A percentile compares a stretch with the other conserved stretches of the same genome.
Evolutionary conservation across 2,329 filamentous ascomycete species (phyloP).

Genomic region (Calonectria henricotiae): DNA sequence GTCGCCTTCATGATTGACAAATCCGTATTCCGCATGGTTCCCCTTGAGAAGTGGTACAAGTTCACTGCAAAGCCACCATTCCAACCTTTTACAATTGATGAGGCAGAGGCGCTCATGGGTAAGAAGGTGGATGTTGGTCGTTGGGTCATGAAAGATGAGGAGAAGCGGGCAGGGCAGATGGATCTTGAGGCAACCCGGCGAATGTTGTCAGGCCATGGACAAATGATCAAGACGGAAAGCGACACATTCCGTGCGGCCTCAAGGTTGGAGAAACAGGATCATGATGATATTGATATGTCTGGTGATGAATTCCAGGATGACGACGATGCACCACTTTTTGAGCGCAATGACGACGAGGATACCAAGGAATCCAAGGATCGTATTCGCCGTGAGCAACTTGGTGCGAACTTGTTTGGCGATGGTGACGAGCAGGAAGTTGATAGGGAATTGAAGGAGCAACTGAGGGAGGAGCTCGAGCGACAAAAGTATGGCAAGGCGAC

Average conservation of each 20-base stretch:
- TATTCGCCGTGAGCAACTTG: slow-evolving; percentile 86
- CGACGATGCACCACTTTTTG: slow-evolving; percentile 84
- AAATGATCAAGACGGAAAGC: slow-evolving; percentile 79
- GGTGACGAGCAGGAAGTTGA: slow-evolving; percentile 81
- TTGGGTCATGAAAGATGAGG: slow-evolving; percentile 83
- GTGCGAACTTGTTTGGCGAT: slow-evolving; percentile 86
- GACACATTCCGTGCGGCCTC: slow-evolving; percentile 74
- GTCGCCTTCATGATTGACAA: slow-evolving; percentile 83
- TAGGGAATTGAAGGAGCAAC: slow-evolving; percentile 79
- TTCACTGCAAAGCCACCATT: slow-evolving; percentile 88
- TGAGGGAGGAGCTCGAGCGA: slow-evolving; percentile 78
- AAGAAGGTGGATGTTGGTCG: slow-evolving; percentile 83
- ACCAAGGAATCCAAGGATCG: slow-evolving; percentile 80
- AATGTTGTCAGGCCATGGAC: slow-evolving; percentile 68
- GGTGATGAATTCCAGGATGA: slow-evolving; percentile 89
- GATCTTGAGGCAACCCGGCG: slow-evolving; percentile 75
- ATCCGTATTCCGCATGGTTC: slow-evolving; percentile 85
- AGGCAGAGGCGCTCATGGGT: slow-evolving; percentile 87
- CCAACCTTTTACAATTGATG: slow-evolving; percentile 83
- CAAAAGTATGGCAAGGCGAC: slow-evolving; percentile 83
- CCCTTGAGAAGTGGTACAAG: slow-evolving; percentile 95
- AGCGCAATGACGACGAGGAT: slow-evolving; percentile 87
- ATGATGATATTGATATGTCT: slow-evolving; percentile 79
- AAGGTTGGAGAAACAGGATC: slow-evolving; percentile 78
- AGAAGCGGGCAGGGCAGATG: slow-evolving; percentile 71